Evolutionary conservation across 2,329 filamentous ascomycete genomes (phyloP).

Genomic region (Colletotrichum sp.): DNA sequence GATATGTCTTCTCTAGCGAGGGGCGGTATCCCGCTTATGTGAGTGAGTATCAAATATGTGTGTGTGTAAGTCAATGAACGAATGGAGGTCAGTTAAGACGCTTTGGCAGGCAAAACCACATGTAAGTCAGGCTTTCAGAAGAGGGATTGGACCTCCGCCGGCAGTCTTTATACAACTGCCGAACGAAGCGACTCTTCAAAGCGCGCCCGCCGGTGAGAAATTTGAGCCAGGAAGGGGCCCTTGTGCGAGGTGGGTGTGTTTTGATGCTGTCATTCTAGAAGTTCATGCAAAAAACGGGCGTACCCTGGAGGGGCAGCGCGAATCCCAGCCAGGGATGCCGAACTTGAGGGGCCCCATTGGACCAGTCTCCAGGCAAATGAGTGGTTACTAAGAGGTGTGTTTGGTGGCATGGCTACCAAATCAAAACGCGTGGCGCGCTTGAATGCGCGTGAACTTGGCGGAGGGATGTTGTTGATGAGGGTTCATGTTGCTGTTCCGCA

Average conservation of each 20-base stretch:
- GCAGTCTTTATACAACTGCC: conserved; percentile 5
- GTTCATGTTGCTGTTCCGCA: not conserved
- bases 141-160: not conserved
- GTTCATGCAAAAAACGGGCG: conserved; percentile 24
- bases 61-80: not conserved
- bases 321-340: conserved; percentile 8
- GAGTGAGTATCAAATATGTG: not conserved
- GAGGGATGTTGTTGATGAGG: conserved; percentile 10
- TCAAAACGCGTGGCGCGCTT: conserved; percentile 18
- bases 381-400: not conserved
- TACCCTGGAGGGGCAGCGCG: conserved; percentile 5
- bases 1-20: not conserved
- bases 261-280: conserved; percentile 23
- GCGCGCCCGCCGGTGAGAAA: not conserved
- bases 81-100: conserved; percentile 5
- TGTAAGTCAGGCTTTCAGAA: not conserved
- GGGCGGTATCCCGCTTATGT: not conserved
- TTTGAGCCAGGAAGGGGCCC: conserved; percentile 7
- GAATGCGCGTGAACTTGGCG: conserved; percentile 3
- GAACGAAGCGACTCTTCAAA: not conserved
- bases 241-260: not conserved
- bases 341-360: not conserved
- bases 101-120: conserved; percentile 5
- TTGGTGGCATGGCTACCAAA: conserved; percentile 13
- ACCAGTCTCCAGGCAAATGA: not conserved